These are phyloP conservation scores for Cardiospermum halicacabum DNA, from an alignment of 345 rosid species.

Conservation along the genomic window DNA sequence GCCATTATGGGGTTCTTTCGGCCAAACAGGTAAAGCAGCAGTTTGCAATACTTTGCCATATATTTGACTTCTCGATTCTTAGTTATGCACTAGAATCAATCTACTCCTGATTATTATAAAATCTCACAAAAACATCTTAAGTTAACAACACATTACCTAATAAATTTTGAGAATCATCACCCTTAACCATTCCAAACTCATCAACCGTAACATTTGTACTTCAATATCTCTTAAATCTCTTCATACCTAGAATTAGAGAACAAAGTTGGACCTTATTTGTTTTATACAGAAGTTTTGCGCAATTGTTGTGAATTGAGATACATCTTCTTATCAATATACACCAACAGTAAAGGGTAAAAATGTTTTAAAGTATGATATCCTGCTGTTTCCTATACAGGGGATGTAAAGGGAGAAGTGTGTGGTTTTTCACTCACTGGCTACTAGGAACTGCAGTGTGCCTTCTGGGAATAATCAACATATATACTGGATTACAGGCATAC, in stretches of 20 bases:
- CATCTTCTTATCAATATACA: no score
- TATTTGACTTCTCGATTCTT: background rate
- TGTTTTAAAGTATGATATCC: background rate
- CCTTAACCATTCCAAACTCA: background rate
- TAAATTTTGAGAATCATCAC: background rate
- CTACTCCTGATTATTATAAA: background rate
- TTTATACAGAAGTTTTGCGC: background rate
- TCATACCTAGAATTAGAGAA: background rate
- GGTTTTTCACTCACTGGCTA: slow-evolving; percentile 56
- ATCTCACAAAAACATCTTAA: background rate
- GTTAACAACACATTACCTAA: background rate
- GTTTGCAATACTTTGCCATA: background rate
- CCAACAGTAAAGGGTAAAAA: background rate
- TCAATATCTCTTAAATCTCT: background rate
- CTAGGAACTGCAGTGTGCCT: slow-evolving; percentile 41
- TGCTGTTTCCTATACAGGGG: slow-evolving; percentile 32
- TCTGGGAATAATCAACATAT: slow-evolving; percentile 46
- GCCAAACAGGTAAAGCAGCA: slow-evolving; percentile 50
- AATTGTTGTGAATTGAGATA: background rate
- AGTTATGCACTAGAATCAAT: background rate
- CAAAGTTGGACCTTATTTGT: background rate
- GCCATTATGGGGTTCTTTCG: slow-evolving; percentile 51
- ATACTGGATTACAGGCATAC: slow-evolving; percentile 52
- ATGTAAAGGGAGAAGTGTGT: slow-evolving; percentile 40
- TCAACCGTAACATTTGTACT: background rate